These are phyloP conservation scores for Phytophthora macrochlamydospora DNA, from an alignment of 352 stramenopile species.

Conservation along the genomic window DNA sequence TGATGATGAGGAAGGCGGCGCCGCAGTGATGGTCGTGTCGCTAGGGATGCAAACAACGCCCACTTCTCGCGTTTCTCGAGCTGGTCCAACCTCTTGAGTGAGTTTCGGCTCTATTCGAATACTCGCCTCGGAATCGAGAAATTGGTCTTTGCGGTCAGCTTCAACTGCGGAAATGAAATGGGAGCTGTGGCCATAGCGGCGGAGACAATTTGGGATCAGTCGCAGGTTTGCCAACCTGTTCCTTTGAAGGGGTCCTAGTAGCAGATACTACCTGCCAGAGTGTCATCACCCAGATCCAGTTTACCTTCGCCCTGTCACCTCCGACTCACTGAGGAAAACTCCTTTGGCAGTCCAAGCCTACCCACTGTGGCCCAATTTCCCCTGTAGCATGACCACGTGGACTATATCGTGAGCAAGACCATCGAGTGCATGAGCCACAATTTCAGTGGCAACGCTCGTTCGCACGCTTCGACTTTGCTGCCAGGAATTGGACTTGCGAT, in stretches of 20 bases:
- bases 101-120: slow-evolving; percentile 9
- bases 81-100: too few relatives aligned
- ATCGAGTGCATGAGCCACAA: slow-evolving; percentile 75
- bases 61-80: too few relatives aligned
- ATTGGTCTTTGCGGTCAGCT: neutral
- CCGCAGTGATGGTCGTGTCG: slow-evolving; percentile 13
- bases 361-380: slow-evolving; percentile 11
- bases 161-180: slow-evolving; percentile 13
- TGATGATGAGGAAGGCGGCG: slow-evolving; percentile 9
- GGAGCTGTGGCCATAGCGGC: slow-evolving; percentile 22
- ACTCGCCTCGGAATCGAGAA: neutral
- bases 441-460: too few relatives aligned
- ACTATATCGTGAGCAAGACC: slow-evolving; percentile 69
- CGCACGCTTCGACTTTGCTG: slow-evolving; percentile 60
- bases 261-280: slow-evolving; percentile 1
- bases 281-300: slow-evolving; percentile 7
- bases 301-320: slow-evolving; percentile 9
- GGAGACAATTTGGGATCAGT: slow-evolving; percentile 28
- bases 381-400: slow-evolving; percentile 52
- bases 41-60: slow-evolving; percentile 14
- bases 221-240: slow-evolving; percentile 4
- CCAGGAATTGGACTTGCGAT: too few relatives aligned
- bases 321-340: slow-evolving; percentile 6
- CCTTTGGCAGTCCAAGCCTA: slow-evolving; percentile 19
- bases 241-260: slow-evolving; percentile 5